Base-by-base conservation (phyloP, 352 stramenopile genomes). In the Pythium monospermum region DNA sequence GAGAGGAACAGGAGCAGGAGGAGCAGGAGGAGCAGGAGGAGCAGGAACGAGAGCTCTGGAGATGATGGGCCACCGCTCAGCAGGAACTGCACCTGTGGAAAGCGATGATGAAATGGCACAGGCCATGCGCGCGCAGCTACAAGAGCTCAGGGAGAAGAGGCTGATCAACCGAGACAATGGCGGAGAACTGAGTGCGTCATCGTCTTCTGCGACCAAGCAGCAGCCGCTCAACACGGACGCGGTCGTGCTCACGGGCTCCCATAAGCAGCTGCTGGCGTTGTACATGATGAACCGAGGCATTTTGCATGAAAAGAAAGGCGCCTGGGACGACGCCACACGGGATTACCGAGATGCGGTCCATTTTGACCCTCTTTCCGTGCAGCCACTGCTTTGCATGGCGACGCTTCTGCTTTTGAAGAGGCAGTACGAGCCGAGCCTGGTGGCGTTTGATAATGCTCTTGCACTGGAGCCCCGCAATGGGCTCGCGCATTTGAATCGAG, bases 211-310 rank as follows among this genome's bases (percentile, higher is more conserved):
- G 46, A 44, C 53, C 30, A 19, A 46, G 30, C 53, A 43, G 7
- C 38, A 33, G 5, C 45, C 31, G 37, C 15, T 12, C 39, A 52
- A 35, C 16, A 26, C 19, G 26, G 47, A 19, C 22, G 27, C n/a
- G n/a, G n/a, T 51, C 12, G 21, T 56, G 27, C 53, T 86, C 23
- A 80, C 63, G 2, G 74, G 72, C 1, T 82, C 76, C 3, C 59
- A 73, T 37, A 84, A 87, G 60, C 79, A 89, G 53, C 64, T 69
- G 16, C 61, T 91, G 10, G 67, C 77, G 39, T 53, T 87, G 39
- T 87, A 87, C 53, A 73, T 91, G 64, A 50, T 81, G 32, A 88
- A 91, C 40, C 77, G 75, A 11, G 80, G 80, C 6, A 71, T 87
- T 36, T 53, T 87, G 39, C 68, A 85, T 13, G 75, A 91, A 49